phyloP scores from a whole-genome alignment of 1,139 yeast genomes.

The Suhomyces choctaworum region DNA sequence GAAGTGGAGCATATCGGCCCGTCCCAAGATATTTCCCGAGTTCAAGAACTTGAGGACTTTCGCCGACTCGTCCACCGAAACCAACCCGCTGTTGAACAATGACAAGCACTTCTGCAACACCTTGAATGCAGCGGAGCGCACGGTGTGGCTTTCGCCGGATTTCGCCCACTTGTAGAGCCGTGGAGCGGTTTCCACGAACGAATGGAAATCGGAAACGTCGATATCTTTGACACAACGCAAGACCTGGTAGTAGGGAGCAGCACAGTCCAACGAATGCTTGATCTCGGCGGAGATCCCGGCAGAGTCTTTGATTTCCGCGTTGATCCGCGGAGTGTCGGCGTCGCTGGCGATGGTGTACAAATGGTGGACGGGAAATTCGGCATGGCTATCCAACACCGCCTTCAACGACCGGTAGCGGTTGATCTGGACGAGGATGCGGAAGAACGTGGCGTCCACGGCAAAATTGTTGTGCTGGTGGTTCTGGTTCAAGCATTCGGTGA shows the following conservation, averaged over 20 bases:
- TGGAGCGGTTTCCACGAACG: constrained; percentile 12
- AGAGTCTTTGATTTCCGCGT: constrained; percentile 12
- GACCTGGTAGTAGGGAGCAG: constrained; percentile 13
- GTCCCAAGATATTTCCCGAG: constrained; percentile 6
- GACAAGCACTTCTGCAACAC: constrained; percentile 11
- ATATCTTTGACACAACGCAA: constrained; percentile 10
- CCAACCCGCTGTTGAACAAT: constrained; percentile 12
- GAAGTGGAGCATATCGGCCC: constrained; percentile 5
- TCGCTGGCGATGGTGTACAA: constrained; percentile 12
- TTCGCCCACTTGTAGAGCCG: constrained; percentile 7
- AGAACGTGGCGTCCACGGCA: constrained; percentile 19
- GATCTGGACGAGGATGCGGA: constrained; percentile 26
- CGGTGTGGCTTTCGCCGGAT: constrained; percentile 1
- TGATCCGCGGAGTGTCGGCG: constrained; percentile 9
- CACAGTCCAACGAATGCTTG: constrained; percentile 1
- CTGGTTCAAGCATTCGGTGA: constrained; percentile 19
- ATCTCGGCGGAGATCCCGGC: constrained; percentile 12
- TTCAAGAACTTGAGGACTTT: constrained; percentile 5
- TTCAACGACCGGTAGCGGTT: constrained; percentile 29
- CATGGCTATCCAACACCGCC: constrained; percentile 21
- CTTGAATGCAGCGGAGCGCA: constrained; percentile 9
- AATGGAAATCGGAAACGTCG: constrained; percentile 9
- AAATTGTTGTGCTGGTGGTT: constrained; percentile 13
- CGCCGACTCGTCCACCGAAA: constrained; percentile 5
- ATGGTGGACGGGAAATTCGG: constrained; percentile 11